phyloP scores from a whole-genome alignment of 192 early-diverging fungal species.

The Phlyctochytrium bullatum region DNA sequence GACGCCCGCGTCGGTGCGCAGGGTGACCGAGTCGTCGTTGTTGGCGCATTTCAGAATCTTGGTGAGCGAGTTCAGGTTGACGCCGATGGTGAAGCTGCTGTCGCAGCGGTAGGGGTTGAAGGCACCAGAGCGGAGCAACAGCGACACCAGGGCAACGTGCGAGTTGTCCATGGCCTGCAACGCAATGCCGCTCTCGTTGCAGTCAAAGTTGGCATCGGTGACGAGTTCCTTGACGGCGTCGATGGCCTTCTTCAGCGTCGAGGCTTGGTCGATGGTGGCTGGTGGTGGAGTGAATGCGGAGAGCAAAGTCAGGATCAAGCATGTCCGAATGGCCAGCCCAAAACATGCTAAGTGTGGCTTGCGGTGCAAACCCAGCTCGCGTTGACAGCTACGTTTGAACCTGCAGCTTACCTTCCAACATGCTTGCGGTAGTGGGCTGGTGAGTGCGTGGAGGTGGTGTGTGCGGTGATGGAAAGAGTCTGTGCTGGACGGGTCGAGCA shows the following conservation, averaged over 20 bases:
- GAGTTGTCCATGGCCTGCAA: conserved; percentile 99
- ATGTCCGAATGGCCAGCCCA: no score
- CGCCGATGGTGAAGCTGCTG: conserved; percentile 83
- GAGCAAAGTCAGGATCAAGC: no score
- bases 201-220: conserved; percentile 96
- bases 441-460: no score
- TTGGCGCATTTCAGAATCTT: conserved; percentile 91
- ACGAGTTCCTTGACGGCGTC: conserved; percentile 98
- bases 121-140: conserved; percentile 76
- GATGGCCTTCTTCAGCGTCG: conserved; percentile 89
- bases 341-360: no score
- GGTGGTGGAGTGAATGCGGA: no score
- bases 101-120: conserved; percentile 71
- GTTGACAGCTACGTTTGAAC: no score
- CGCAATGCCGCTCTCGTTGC: conserved; percentile 88
- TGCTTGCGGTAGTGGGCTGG: no score
- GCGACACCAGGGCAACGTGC: conserved; percentile 90
- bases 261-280: conserved; percentile 83
- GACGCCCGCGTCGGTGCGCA: conserved; percentile 85
- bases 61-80: conserved; percentile 78
- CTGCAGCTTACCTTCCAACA: no score
- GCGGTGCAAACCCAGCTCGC: no score
- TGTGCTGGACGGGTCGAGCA: no score
- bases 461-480: no score
- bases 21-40: conserved; percentile 80